Evolutionary conservation across 352 stramenopile species (phyloP).

Genomic region (Pythium vanterpoolii): DNA sequence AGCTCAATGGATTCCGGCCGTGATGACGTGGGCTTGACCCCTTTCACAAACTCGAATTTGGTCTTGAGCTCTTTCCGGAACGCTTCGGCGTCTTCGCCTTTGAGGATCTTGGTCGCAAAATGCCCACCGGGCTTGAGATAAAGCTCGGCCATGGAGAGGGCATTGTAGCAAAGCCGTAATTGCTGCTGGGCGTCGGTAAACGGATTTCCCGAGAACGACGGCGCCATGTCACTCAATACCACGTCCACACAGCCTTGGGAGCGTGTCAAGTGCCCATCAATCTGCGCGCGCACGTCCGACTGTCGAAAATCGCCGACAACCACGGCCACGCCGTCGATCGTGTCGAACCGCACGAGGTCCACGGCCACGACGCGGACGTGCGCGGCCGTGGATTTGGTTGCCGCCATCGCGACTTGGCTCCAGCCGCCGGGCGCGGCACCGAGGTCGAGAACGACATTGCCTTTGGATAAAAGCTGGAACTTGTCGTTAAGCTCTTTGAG

Average conservation of each 20-base stretch:
- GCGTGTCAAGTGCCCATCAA: constrained; percentile 42
- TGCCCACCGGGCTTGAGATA: constrained; percentile 71
- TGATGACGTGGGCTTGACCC: constrained; percentile 78
- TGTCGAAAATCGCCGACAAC: constrained; percentile 86
- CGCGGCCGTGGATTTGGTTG: constrained; percentile 25
- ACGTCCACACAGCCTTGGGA: constrained; percentile 50
- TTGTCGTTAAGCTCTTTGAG: constrained; percentile 84
- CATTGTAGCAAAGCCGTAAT: constrained; percentile 82
- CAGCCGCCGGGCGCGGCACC: constrained; percentile 80
- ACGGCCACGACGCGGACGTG: constrained; percentile 61
- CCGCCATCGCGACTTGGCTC: constrained; percentile 79
- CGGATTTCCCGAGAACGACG: constrained; percentile 76
- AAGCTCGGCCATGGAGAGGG: constrained; percentile 80
- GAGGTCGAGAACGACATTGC: constrained; percentile 77
- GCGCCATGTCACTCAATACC: constrained; percentile 88
- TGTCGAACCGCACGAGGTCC: constrained; percentile 69
- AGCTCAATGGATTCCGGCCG: constrained; percentile 82
- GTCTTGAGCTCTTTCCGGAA: constrained; percentile 75
- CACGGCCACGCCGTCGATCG: constrained; percentile 60
- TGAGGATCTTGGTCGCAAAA: constrained; percentile 83
- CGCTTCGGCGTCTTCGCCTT: constrained; percentile 68
- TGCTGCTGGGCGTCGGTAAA: constrained; percentile 75
- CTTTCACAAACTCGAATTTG: constrained; percentile 67
- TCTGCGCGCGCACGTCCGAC: constrained; percentile 42
- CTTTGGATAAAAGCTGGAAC: constrained; percentile 58